Base-by-base conservation (phyloP, 1,284 basidiomycete genomes). In the Apiotrichum domesticum region DNA sequence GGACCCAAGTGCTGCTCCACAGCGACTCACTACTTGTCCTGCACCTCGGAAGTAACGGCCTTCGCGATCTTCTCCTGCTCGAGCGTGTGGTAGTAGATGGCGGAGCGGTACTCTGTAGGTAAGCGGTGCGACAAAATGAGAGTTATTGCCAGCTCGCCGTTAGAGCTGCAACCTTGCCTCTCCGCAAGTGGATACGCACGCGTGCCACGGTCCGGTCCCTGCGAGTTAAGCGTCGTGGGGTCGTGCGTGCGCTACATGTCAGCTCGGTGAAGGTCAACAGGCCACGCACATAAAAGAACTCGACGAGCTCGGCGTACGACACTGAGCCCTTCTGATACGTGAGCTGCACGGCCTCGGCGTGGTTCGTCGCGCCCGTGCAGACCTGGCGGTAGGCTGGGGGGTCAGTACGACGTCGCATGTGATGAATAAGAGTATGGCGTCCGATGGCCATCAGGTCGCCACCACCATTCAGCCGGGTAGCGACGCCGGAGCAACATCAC, bases 281-380 rank as follows among this genome's bases (percentile, higher is more conserved):
- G 15, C 4, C 33, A 49, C 47, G 21, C 35, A 49, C 47, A 74
- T 90, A 94, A 77, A 94, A 93, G 79, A 92, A 93, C 77, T 95
- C 91, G 46, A 93, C 87, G 47, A 96, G 83, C 71, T 93, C 86
- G 21, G 79, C 88, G 65, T 94, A 96, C 32, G 80, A 80, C 14
- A 95, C 85, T 41, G 87, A 78, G 37, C 77, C 79, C 0, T 87
- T 88, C 73, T 94, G 90, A 67, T 92, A 98, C 67, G 87, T 85
- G 62, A 98, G 84, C 70, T 84, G 83, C 56, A 92, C 77, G 1
- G 91, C 87, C 77, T 98, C 95, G 3, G 95, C 95, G 72, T 97
- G 92, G 43, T 87, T 83, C 1, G 95, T 97, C 14, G 77, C 66
- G 3, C 92, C 93, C 6, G 81, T 78, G 76, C 92, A 94, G 15